Evolutionary conservation across 83 land plant genomes (phyloP).

Genomic region (Picea engelmannii): DNA sequence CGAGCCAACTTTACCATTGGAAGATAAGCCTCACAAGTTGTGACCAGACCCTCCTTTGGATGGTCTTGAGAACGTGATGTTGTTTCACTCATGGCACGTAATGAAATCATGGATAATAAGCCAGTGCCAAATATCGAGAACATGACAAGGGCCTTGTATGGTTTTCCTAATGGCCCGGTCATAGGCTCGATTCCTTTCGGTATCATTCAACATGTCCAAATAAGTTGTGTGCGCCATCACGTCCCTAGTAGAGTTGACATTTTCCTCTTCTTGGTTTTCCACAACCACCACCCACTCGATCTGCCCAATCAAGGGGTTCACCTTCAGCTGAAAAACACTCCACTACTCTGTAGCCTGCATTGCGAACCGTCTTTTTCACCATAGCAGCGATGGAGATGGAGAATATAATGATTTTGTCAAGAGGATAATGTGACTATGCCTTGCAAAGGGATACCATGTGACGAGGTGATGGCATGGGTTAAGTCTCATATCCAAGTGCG

Average conservation of each 20-base stretch:
- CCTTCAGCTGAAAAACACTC: conserved; percentile 41
- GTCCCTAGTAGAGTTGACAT: background rate
- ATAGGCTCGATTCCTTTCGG: conserved; percentile 58
- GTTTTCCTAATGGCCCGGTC: conserved; percentile 60
- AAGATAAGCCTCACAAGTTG: too few relatives aligned
- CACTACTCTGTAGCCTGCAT: too few relatives aligned
- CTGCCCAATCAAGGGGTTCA: conserved; percentile 54
- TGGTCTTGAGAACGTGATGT: background rate
- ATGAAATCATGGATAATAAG: conserved; percentile 79
- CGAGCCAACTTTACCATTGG: too few relatives aligned
- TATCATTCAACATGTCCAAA: conserved; percentile 90
- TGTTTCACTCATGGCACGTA: background rate
- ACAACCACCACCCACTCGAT: conserved; percentile 15
- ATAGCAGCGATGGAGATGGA: too few relatives aligned
- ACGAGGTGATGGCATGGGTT: too few relatives aligned
- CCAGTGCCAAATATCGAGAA: conserved; percentile 78
- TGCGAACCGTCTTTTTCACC: too few relatives aligned
- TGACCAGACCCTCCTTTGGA: background rate
- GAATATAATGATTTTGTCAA: too few relatives aligned
- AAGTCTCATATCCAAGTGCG: too few relatives aligned
- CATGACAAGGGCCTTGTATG: conserved; percentile 21
- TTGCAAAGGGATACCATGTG: too few relatives aligned
- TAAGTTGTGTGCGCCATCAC: conserved; percentile 65
- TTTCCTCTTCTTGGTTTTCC: background rate
- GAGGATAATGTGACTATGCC: too few relatives aligned